Base-by-base conservation (phyloP, 441 rosid genomes). In the Adansonia rubrostipa region DNA sequence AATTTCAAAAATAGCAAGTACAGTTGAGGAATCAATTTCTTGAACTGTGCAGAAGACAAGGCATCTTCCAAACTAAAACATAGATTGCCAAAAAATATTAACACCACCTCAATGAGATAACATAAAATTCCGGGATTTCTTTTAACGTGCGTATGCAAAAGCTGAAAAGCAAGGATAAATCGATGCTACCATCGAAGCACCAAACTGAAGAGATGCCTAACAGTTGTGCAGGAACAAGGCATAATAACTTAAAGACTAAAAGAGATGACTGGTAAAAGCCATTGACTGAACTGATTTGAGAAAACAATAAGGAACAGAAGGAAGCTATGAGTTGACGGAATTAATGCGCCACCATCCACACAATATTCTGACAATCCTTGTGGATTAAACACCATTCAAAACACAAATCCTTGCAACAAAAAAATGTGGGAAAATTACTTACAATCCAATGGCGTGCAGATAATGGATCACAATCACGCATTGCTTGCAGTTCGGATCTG, bases 371-470 rank as follows among this genome's bases (percentile, higher is more conserved):
- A 63, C 0, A 6, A 42, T 14, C 68, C 19, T 62, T 42, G 74
- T 10, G 9, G 54, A 70, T 70, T 20, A 47, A 19, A 48, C 54
- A 69, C 36, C 36, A 48, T 9, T 42, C 24, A 67, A 45, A 65
- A 67, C n/a, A 20, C 48, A 63, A 20, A 17, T 62, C 73, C 64
- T 70, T 10, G 57, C 57, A 60, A 58, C 15, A 53, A 15, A 47
- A 13, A 13, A n/a, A 54, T 42, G 57, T 6, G 4, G 9, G 36
- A 64, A 48, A 24, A 62, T 6, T 48, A 64, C 90, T 82, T 81
- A 87, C 90, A 75, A 87, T 85, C 90, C 88, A 87, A 57, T 87
- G 90, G 60, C 88, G 85, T 9, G 90, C 87, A 42, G 83, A 62
- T 68, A 81, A 80, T 6, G 90, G 88, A 76, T 85, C 80, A 78